Base-by-base conservation (phyloP, 352 stramenopile genomes). In the Thalassiosira allenii region DNA sequence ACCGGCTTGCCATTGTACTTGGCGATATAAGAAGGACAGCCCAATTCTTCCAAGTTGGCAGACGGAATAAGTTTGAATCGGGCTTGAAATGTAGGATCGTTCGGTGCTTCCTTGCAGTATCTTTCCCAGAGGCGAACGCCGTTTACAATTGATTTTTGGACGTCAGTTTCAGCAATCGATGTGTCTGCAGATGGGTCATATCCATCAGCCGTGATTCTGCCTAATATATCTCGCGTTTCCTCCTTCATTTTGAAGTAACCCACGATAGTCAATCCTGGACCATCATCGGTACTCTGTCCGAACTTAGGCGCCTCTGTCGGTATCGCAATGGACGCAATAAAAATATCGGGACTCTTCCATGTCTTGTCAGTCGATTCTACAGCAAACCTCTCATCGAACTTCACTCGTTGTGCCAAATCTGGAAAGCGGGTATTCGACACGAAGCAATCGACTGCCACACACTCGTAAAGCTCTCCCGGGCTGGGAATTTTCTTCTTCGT, bases 1-100 rank as follows among this genome's bases (percentile, higher is more conserved):
- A 94, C 88, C 27, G 88, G 90, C 43, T 93, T 94, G 6, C 83
- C 84, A 51, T 92, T 93, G 67, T 94, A 94, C 47, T 89, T 92
- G 1, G 79, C 34, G 57, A 94, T 94, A 81, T 89, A 93, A 8
- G 43, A 65, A n/a, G 90, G 90, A 23, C 91, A 70, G 14, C 88
- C 90, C 68, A 93, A 86, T 75, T 94, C 88, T 66, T 80, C 78
- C 0, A 93, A 49, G 65, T 93, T 93, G 29, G 53, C 80, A 67
- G 83, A 81, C 0, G 84, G 81, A 33, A 94, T 83, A 2, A 89
- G 68, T 59, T 94, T 94, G 67, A 94, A 94, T 20, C 90, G 81
- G n/a, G 84, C 80, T 52, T 89, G 85, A 54, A 90, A 93, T 17
- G 64, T 47, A 29, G 78, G 63, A 69, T 94, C 88, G 3, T 59